A percentile compares a stretch with the other conserved stretches of the same genome.
Conservation (phyloP, 2,329 filamentous ascomycete species). For the Aspergillus puulaauensis region DNA sequence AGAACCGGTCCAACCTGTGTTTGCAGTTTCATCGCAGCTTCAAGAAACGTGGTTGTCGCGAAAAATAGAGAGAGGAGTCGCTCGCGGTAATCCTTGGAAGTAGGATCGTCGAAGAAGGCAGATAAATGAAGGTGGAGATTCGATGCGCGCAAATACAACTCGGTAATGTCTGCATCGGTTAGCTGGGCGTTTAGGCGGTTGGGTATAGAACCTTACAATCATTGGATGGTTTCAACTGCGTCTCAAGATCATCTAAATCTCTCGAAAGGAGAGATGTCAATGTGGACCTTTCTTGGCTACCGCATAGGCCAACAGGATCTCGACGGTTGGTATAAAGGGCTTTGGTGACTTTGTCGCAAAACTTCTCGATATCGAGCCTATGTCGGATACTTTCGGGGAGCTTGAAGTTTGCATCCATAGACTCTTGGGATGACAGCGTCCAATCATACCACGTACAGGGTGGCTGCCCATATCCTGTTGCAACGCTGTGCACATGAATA, state of each 20-base stretch:
- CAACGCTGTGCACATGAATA: slow-evolving; percentile 48
- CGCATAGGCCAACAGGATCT: slow-evolving; percentile 53
- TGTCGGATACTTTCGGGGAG: slow-evolving; percentile 53
- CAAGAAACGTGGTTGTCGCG: slow-evolving; percentile 48
- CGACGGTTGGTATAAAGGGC: slow-evolving; percentile 57
- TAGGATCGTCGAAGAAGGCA: slow-evolving; percentile 51
- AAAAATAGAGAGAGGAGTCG: slow-evolving; percentile 47
- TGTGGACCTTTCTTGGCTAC: slow-evolving; percentile 44
- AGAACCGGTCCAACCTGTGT: slow-evolving; percentile 48
- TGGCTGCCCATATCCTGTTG: slow-evolving; percentile 68
- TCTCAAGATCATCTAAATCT: slow-evolving; percentile 53
- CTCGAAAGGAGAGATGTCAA: slow-evolving; percentile 46
- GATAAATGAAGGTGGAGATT: slow-evolving; percentile 50
- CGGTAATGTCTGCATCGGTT: slow-evolving; percentile 40
- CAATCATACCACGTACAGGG: slow-evolving; percentile 62
- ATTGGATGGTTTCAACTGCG: slow-evolving; percentile 45
- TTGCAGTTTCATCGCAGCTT: slow-evolving; percentile 46
- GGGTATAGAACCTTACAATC: slow-evolving; percentile 33
- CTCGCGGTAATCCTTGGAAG: slow-evolving; percentile 46
- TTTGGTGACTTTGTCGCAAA: slow-evolving; percentile 58
- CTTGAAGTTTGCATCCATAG: slow-evolving; percentile 46
- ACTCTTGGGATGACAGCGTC: slow-evolving; percentile 50
- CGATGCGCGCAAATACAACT: slow-evolving; percentile 48
- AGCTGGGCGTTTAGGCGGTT: neutral
- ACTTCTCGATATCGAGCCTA: slow-evolving; percentile 57